Evolutionary conservation across 768 basidiomycete genomes (phyloP).

Genomic region (Collybiopsis confluens): DNA sequence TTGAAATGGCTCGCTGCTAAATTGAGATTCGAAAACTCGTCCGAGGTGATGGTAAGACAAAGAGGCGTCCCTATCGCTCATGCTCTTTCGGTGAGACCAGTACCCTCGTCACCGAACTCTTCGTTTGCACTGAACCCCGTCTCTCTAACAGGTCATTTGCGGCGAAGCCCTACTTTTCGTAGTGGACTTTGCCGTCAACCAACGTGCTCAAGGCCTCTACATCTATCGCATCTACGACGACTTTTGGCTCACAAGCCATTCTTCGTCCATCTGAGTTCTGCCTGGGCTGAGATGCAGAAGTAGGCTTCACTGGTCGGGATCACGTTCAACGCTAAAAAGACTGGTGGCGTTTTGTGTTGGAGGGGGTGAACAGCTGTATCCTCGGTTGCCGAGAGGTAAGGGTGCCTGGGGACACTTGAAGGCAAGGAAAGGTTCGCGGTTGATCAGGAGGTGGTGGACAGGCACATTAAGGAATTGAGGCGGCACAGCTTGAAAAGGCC

Average conservation of each 20-base stretch:
- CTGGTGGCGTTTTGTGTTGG: constrained; percentile 36
- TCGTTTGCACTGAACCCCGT: too few species aligned
- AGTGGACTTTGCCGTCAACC: constrained; percentile 48
- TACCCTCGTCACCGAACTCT: too few species aligned
- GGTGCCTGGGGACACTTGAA: constrained; percentile 38
- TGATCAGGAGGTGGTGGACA: constrained; percentile 30
- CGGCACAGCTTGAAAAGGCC: constrained; percentile 30
- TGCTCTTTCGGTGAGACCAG: constrained; percentile 20
- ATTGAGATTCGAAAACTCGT: constrained; percentile 28
- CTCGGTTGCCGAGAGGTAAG: constrained; percentile 26
- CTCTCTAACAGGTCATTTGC: constrained; percentile 31
- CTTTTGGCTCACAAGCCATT: constrained; percentile 38
- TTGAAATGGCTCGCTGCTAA: constrained; percentile 30
- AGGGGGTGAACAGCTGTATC: constrained; percentile 1
- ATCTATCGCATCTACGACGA: constrained; percentile 45
- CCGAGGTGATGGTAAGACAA: constrained; percentile 27
- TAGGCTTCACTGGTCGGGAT: constrained; percentile 37
- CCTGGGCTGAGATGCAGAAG: constrained; percentile 38
- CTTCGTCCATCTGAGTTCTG: constrained; percentile 27
- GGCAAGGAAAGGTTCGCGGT: constrained; percentile 27
- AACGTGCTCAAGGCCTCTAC: constrained; percentile 34
- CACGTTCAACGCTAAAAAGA: constrained; percentile 37
- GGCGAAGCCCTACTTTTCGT: constrained; percentile 38
- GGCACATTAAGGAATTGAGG: constrained; percentile 24
- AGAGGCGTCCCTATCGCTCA: constrained; percentile 42